Evolutionary conservation across 164 flowering plant genomes (phyloP).

Genomic region (Magnolia changhungtana): DNA sequence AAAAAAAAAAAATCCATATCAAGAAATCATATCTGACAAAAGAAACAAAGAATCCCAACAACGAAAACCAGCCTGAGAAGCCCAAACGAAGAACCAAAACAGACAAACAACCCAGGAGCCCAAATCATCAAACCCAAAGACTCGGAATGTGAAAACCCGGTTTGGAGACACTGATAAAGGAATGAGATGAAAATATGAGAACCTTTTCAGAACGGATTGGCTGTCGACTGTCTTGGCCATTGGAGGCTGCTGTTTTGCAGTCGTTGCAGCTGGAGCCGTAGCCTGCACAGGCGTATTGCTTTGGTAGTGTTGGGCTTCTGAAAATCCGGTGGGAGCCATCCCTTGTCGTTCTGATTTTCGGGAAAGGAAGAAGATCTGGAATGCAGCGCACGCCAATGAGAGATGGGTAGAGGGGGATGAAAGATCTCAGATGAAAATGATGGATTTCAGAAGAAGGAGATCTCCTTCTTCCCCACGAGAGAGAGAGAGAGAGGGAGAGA

Average conservation of each 20-base stretch:
- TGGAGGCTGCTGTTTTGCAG: slow-evolving; percentile 33
- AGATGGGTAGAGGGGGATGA: no score
- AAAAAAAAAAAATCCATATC: background rate
- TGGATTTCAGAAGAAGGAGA: no score
- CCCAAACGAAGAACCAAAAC: background rate
- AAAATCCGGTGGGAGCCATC: background rate
- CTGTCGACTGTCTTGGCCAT: slow-evolving; percentile 49
- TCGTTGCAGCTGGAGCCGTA: slow-evolving; percentile 24
- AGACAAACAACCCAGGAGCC: background rate
- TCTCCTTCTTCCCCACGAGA: background rate
- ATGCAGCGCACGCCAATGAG: background rate
- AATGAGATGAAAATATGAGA: background rate
- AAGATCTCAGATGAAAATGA: no score
- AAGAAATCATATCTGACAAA: background rate
- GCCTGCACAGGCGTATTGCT: slow-evolving; percentile 29
- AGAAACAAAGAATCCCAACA: background rate
- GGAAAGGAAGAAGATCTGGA: background rate
- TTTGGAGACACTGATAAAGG: background rate
- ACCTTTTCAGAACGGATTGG: slow-evolving; percentile 63
- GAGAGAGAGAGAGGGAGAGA: background rate
- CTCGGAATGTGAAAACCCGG: background rate
- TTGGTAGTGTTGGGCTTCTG: slow-evolving; percentile 5
- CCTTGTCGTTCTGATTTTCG: slow-evolving; percentile 2
- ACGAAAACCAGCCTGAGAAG: background rate
- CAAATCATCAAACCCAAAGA: background rate